Percentiles rank a stretch among this genome's conserved stretches.
Evolutionary conservation across 2,329 filamentous ascomycete genomes (phyloP).

Genomic region (Microdochium trichocladiopsis): DNA sequence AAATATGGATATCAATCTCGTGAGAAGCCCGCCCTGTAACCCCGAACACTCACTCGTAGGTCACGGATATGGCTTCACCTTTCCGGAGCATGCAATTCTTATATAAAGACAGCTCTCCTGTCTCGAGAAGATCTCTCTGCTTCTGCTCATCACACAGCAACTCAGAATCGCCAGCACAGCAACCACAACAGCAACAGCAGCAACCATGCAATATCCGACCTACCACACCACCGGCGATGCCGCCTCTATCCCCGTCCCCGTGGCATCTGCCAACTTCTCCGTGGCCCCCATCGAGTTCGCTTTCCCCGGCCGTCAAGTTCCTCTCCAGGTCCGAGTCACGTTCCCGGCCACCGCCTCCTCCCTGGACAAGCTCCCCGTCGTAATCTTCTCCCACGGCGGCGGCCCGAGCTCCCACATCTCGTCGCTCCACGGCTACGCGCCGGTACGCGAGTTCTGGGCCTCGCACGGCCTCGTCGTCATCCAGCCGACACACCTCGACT

Average conservation of each 20-base stretch:
- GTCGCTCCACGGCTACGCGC: slow-evolving; percentile 32
- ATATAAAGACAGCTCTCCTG: too few species aligned
- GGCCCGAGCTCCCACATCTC: slow-evolving; percentile 28
- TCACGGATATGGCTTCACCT: too few species aligned
- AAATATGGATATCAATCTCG: neutral
- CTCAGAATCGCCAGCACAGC: too few species aligned
- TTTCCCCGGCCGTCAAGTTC: slow-evolving; percentile 13
- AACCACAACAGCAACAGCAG: neutral
- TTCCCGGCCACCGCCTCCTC: slow-evolving; percentile 17
- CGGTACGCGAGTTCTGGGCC: slow-evolving; percentile 32
- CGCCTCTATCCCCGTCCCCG: slow-evolving; percentile 22
- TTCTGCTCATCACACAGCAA: too few species aligned
- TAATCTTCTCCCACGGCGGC: slow-evolving; percentile 32
- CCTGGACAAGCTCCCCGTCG: slow-evolving; percentile 24
- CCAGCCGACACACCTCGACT: slow-evolving; percentile 33
- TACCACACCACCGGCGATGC: slow-evolving; percentile 13
- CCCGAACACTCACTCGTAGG: too few species aligned
- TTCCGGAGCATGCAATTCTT: too few species aligned
- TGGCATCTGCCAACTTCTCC: slow-evolving; percentile 20
- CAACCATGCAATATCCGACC: slow-evolving; percentile 3
- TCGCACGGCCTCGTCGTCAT: slow-evolving; percentile 33
- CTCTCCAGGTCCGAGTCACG: slow-evolving; percentile 27
- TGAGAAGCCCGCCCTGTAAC: too few species aligned
- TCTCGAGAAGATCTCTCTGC: too few species aligned
- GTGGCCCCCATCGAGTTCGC: slow-evolving; percentile 21